Evolutionary conservation across 164 flowering plant species (phyloP).

Genomic region (Magnolia changhungtana): DNA sequence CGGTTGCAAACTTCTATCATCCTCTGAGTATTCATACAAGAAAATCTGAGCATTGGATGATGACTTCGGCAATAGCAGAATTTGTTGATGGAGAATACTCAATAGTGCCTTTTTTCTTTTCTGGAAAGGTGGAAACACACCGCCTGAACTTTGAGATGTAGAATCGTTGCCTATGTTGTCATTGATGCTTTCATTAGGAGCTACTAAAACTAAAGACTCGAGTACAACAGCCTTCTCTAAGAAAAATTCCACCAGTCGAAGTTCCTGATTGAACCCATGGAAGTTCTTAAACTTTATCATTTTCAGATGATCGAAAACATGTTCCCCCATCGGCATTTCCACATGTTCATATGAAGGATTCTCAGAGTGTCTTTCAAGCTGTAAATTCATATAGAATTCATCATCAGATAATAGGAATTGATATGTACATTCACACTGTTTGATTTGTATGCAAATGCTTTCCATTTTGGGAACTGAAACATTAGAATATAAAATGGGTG

Average conservation of each 20-base stretch:
- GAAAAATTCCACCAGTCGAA: slow-evolving; percentile 13
- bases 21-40: background rate
- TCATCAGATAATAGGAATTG: too few relatives aligned
- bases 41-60: slow-evolving; percentile 8
- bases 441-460: too few relatives aligned
- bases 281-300: slow-evolving; percentile 13
- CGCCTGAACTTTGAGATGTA: background rate
- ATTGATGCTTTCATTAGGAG: background rate
- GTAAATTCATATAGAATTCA: background rate
- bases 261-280: background rate
- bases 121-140: too few relatives aligned
- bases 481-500: too few relatives aligned
- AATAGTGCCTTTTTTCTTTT: too few relatives aligned
- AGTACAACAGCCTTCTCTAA: slow-evolving; percentile 5
- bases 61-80: slow-evolving; percentile 3
- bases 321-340: background rate
- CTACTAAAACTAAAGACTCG: slow-evolving; percentile 3
- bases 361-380: background rate
- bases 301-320: slow-evolving; percentile 3
- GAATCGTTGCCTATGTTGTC: background rate
- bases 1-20: background rate
- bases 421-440: too few relatives aligned
- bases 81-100: background rate
- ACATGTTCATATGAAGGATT: background rate
- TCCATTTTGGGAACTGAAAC: too few relatives aligned